Base-by-base conservation (phyloP, 768 basidiomycete species). In the Pleurotus djamor region DNA sequence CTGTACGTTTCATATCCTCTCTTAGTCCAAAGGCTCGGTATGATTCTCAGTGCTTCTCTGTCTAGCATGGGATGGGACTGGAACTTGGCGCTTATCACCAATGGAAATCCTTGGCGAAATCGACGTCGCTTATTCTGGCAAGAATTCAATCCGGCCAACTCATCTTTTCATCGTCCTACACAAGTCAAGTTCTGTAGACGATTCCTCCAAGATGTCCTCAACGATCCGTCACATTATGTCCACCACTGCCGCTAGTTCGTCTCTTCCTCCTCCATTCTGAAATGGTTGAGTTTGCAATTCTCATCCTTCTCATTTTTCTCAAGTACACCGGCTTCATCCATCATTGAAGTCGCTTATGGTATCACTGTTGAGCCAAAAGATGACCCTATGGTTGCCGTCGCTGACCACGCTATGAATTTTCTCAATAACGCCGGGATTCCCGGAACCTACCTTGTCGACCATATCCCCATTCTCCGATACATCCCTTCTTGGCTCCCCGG, bases 11-110 rank as follows among this genome's bases (percentile, higher is more conserved):
- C 34, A 12, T 21, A 8, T 37, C 36, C 17, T 10, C 4, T 52
- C 32, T 32, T 10, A 28, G n/a, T 21, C 4, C 16, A 28, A 17
- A 13, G 48, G 50, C 21, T 4, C 28, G 33, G 28, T 58, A 21
- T 16, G 16, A 10, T 33, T 35, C 34, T 9, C 34, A 28, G 10
- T 47, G 32, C 57, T 54, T 48, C 21, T 1, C 1, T 16, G 16
- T 13, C 16, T 51, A 79, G 80, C 37, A 76, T 79, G 68, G 78
- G 78, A 2, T 76, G 72, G 65, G 71, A 70, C 21, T 79, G 73
- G 71, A 65, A 71, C 45, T 71, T 81, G 51, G 69, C 69, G 2
- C 62, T 74, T 37, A 71, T 78, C 71, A 70, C 68, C 2, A 80
- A 81, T 50, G 75, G 76, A 14, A 66, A 71, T 37, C 50, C 52